phyloP scores from a whole-genome alignment of 1,139 yeast genomes.

The Zygoascus sp. region DNA sequence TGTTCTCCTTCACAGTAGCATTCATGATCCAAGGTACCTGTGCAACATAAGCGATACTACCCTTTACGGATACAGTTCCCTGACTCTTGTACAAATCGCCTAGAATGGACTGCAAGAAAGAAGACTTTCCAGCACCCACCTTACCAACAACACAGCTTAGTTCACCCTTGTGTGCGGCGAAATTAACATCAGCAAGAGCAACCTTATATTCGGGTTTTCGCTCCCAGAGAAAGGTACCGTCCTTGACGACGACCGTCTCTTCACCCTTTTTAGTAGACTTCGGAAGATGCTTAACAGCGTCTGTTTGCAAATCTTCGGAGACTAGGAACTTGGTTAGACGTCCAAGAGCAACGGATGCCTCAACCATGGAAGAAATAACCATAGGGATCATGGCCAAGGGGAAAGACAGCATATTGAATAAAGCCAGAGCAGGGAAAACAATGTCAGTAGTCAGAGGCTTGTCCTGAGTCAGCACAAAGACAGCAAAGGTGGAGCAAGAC shows the following conservation, averaged over 20 bases:
- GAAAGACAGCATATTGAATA: conserved; percentile 73
- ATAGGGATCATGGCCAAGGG: conserved; percentile 93
- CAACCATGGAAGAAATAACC: conserved; percentile 80
- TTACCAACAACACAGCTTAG: conserved; percentile 85
- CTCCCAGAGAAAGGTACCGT: conserved; percentile 88
- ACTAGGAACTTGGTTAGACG: conserved; percentile 72
- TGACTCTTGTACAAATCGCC: conserved; percentile 81
- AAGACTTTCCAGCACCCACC: conserved; percentile 92
- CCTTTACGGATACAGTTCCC: conserved; percentile 71
- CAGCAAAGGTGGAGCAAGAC: conserved; percentile 85
- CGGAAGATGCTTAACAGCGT: conserved; percentile 63
- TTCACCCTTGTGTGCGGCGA: conserved; percentile 71
- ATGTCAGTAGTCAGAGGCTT: conserved; percentile 80
- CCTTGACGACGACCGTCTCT: conserved; percentile 58
- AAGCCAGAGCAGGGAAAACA: conserved; percentile 90
- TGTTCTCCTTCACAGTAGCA: conserved; percentile 84
- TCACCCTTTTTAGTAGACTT: conserved; percentile 56
- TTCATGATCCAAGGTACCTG: conserved; percentile 97
- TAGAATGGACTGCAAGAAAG: conserved; percentile 73
- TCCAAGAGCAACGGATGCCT: conserved; percentile 80
- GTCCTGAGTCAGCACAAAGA: conserved; percentile 62
- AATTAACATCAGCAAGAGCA: conserved; percentile 69
- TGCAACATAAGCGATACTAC: conserved; percentile 84
- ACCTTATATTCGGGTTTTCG: conserved; percentile 71
- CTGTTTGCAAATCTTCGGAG: conserved; percentile 74